Conservation (phyloP, 2,329 filamentous ascomycete species). For the Gremmenia infestans region DNA sequence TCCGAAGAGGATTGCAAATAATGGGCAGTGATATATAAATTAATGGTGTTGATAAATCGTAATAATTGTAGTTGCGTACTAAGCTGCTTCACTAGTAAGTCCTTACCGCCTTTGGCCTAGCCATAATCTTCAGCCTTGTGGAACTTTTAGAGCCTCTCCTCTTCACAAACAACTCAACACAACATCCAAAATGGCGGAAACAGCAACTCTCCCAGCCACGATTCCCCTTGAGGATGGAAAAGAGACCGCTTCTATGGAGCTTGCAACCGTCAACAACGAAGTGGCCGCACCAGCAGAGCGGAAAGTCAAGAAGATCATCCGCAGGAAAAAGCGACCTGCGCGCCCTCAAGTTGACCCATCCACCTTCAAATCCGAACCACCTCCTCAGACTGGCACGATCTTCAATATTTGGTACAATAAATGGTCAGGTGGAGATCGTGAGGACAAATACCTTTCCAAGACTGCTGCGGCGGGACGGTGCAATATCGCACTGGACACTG, state of each 20-base stretch:
- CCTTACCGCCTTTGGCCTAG: not conserved
- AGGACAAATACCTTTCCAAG: slow-evolving; percentile 84
- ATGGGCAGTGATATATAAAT: too few relatives aligned
- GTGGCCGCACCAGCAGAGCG: slow-evolving; percentile 25
- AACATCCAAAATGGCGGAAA: slow-evolving; percentile 10
- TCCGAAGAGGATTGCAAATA: too few relatives aligned
- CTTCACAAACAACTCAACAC: not conserved
- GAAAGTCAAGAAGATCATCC: slow-evolving; percentile 86
- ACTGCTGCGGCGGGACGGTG: slow-evolving; percentile 79
- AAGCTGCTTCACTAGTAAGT: too few relatives aligned
- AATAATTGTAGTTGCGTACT: too few relatives aligned
- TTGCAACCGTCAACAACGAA: slow-evolving; percentile 26
- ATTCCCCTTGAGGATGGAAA: slow-evolving; percentile 8
- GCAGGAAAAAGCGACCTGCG: slow-evolving; percentile 85
- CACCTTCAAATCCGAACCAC: slow-evolving; percentile 75
- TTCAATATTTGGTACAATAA: slow-evolving; percentile 99
- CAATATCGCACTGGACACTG: slow-evolving; percentile 74
- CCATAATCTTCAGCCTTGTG: not conserved
- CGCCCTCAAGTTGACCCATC: slow-evolving; percentile 85
- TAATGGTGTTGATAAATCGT: too few relatives aligned
- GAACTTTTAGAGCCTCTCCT: not conserved
- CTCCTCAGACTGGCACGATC: slow-evolving; percentile 87
- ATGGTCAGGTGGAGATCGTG: slow-evolving; percentile 91
- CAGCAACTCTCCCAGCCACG: slow-evolving; percentile 20
- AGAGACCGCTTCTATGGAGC: slow-evolving; percentile 19